Evolutionary conservation across 1,139 yeast genomes (phyloP), one percentile per base, ranked within the genome.

Genomic region (Saccharomyces hybrid): DNA sequence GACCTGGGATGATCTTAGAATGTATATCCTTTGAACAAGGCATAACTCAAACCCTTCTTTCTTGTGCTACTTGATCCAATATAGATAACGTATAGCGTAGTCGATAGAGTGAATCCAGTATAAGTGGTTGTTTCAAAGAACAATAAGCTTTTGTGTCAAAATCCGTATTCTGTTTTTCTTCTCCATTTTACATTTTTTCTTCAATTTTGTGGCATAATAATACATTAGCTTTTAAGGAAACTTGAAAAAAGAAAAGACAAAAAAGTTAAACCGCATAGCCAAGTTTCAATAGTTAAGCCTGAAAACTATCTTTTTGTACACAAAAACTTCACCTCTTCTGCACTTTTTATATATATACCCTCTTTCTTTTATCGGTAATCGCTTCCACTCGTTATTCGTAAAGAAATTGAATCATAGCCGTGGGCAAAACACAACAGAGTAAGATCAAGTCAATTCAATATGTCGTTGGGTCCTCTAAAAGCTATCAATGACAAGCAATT

Each of bases 401-500:
- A 31, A 31, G 34, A 31, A 31, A 31, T 31, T 31, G 34, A 31
- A 31, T 31, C 34, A 31, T 31, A 31, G 34, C 6, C 34, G 34
- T 31, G 34, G 34, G 34, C 34, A 31, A 31, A 31, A 31, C 34
- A 31, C 34, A 31, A 31, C 14, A 31, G 34, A 31, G 14, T 31
- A 31, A 31, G 34, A 31, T 31, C n/a, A 31, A 31, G 34, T 31
- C 34, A 2, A 31, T 31, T 20, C 6, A 13, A 27, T 61, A 61
- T 63, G 61, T 63, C 28, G 61, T 55, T 68, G 53, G 70, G 70
- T 34, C 72, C 71, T 32, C 60, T 69, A 54, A 70, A 68, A 57
- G 55, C 66, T 13, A 68, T 68, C 34, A 67, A 66, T 59, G 71
- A 68, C 32, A 66, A 65, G 52, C 71, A 66, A 51, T 58, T 68